A percentile compares a stretch with the other conserved stretches of the same genome.
Conservation (phyloP, 2,329 filamentous ascomycete genomes). For the Beauveria sp. region DNA sequence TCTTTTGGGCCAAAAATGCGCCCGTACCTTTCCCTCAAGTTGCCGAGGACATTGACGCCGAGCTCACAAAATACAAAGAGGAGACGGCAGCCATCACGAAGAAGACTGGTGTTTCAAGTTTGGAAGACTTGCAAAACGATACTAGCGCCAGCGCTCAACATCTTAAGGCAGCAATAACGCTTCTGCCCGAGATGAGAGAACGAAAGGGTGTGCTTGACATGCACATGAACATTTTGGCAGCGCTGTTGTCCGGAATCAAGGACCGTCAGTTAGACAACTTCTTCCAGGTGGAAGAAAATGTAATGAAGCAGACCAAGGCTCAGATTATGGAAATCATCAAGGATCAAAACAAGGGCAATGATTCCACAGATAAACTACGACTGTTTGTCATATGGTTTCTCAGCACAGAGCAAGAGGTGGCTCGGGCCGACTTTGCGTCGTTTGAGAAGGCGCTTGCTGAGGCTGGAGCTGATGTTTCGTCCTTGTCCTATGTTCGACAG, state of each 20-base stretch:
- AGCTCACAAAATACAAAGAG: slow-evolving; percentile 90
- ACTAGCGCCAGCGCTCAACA: slow-evolving; percentile 85
- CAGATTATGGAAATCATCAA: slow-evolving; percentile 85
- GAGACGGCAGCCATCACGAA: slow-evolving; percentile 90
- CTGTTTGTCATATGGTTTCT: slow-evolving; percentile 97
- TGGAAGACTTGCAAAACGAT: slow-evolving; percentile 89
- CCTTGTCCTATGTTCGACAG: slow-evolving; percentile 81
- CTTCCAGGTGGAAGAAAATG: slow-evolving; percentile 89
- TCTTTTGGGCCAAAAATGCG: slow-evolving; percentile 94
- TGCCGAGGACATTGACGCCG: slow-evolving; percentile 89
- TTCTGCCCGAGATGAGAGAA: slow-evolving; percentile 85
- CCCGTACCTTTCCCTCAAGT: slow-evolving; percentile 89
- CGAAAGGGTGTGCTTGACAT: slow-evolving; percentile 91
- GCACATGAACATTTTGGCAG: slow-evolving; percentile 97
- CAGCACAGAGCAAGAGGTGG: slow-evolving; percentile 84
- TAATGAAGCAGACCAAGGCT: slow-evolving; percentile 82
- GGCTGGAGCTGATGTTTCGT: slow-evolving; percentile 67
- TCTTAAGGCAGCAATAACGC: slow-evolving; percentile 88
- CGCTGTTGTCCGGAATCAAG: slow-evolving; percentile 71
- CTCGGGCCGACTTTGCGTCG: slow-evolving; percentile 70
- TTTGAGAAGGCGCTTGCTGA: slow-evolving; percentile 78
- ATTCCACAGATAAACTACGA: slow-evolving; percentile 82
- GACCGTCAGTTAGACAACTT: slow-evolving; percentile 92
- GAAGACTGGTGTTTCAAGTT: slow-evolving; percentile 85
- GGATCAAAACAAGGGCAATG: slow-evolving; percentile 71